phyloP scores from a whole-genome alignment of 2,329 filamentous ascomycete species.

The Acrodontium crateriforme region DNA sequence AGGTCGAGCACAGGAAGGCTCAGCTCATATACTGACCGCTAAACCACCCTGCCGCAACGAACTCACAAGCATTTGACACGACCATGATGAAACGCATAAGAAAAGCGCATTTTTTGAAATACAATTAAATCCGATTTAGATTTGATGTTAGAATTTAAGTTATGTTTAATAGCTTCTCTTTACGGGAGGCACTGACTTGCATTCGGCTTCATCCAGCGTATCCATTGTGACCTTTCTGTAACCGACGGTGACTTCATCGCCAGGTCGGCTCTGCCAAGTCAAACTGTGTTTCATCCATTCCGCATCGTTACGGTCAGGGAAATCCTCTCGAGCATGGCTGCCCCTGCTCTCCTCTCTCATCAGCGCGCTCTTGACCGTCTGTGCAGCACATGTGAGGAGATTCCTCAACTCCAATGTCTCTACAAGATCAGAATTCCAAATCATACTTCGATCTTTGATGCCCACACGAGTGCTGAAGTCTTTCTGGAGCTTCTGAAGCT shows the following conservation, averaged over 20 bases:
- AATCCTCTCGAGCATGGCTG: slow-evolving; percentile 36
- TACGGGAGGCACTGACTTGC: slow-evolving; percentile 19
- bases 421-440: slow-evolving; percentile 37
- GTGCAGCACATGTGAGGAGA: slow-evolving; percentile 32
- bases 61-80: no score
- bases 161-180: slow-evolving; percentile 18
- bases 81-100: background rate
- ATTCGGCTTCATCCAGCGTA: slow-evolving; percentile 34
- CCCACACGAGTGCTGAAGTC: slow-evolving; percentile 24
- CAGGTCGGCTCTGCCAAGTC: slow-evolving; percentile 30
- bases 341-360: slow-evolving; percentile 32
- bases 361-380: slow-evolving; percentile 32
- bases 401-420: slow-evolving; percentile 36
- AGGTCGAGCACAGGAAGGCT: slow-evolving; percentile 15
- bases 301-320: slow-evolving; percentile 27
- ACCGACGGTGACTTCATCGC: slow-evolving; percentile 27
- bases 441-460: slow-evolving; percentile 30
- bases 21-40: slow-evolving; percentile 16
- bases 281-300: slow-evolving; percentile 36
- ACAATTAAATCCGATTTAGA: no score
- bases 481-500: slow-evolving; percentile 23
- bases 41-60: no score
- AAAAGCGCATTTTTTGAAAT: background rate
- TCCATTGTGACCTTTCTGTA: slow-evolving; percentile 29
- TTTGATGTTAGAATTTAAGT: no score